Evolutionary conservation across 148 eudicot species (phyloP).

Genomic region (Amaranthus palmeri): DNA sequence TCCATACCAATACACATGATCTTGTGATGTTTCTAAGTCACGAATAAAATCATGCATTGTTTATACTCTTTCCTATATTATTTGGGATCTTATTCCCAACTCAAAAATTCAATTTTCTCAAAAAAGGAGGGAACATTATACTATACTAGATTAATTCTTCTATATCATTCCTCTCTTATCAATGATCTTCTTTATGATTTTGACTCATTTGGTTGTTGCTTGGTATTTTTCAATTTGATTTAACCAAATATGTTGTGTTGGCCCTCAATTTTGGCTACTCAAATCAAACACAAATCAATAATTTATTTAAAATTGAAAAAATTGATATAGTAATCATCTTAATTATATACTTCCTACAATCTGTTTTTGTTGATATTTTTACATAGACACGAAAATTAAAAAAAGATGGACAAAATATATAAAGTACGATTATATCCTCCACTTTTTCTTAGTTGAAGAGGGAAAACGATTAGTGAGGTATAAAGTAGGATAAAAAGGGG

Average conservation of each 20-base stretch:
- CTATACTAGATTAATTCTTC: neutral
- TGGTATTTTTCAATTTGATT: neutral
- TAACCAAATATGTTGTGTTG: neutral
- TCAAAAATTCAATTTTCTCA: slow-evolving; percentile 10
- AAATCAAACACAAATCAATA: too few relatives aligned
- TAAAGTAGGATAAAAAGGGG: too few relatives aligned
- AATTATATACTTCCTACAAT: too few relatives aligned
- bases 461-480: too few relatives aligned
- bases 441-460: too few relatives aligned
- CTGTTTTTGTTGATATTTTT: too few relatives aligned
- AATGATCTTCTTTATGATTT: neutral
- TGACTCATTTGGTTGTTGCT: neutral
- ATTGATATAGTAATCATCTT: too few relatives aligned
- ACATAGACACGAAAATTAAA: too few relatives aligned
- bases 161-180: neutral
- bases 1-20: slow-evolving; percentile 9
- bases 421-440: too few relatives aligned
- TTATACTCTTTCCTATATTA: neutral
- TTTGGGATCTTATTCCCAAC: neutral
- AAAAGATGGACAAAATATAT: too few relatives aligned
- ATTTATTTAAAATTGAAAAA: too few relatives aligned
- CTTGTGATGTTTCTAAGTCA: slow-evolving; percentile 16
- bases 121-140: neutral
- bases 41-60: slow-evolving; percentile 20
- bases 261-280: too few relatives aligned